A percentile compares a stretch with the other conserved stretches of the same genome.
Evolutionary conservation across 371 early-diverging fungal species (phyloP).

Genomic region (Mucor velutinosus): DNA sequence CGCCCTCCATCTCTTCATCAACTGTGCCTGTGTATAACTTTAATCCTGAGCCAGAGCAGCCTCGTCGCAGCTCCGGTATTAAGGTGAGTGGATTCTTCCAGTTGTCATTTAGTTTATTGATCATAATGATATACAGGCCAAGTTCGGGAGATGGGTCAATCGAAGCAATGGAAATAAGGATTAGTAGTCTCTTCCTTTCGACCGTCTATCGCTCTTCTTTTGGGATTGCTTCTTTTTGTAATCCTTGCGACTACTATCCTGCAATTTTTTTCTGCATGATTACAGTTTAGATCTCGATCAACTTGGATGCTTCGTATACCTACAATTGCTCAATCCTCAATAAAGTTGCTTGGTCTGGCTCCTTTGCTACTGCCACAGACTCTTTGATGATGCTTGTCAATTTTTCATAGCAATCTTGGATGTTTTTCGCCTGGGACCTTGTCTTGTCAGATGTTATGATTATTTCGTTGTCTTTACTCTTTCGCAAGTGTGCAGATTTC

Average conservation of each 20-base stretch:
- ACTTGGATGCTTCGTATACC: conserved; percentile 18
- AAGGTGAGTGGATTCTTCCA: background rate
- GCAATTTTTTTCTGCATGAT: background rate
- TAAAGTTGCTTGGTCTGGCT: conserved; percentile 67
- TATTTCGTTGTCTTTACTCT: conserved; percentile 77
- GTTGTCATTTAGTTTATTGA: background rate
- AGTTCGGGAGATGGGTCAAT: conserved; percentile 22
- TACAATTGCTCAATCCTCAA: conserved; percentile 66
- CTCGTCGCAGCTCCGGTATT: conserved; percentile 9
- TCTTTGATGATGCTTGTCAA: conserved; percentile 62
- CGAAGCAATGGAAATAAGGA: conserved; percentile 5
- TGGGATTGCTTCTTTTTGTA: conserved; percentile 39
- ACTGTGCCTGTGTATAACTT: conserved; percentile 15
- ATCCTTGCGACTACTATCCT: conserved; percentile 27
- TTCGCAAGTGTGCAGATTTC: conserved; percentile 28
- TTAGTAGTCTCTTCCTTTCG: conserved; percentile 33
- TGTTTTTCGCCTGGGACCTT: conserved; percentile 79
- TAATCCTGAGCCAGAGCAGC: background rate
- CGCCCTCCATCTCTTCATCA: conserved; percentile 16
- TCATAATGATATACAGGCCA: background rate
- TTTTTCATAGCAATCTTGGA: conserved; percentile 81
- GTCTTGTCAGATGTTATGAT: conserved; percentile 77
- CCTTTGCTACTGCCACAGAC: conserved; percentile 74
- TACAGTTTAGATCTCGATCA: background rate
- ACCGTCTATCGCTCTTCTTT: conserved; percentile 42